Evolutionary conservation across 345 rosid genomes (phyloP).

Genomic region (Sonneratia caseolaris): DNA sequence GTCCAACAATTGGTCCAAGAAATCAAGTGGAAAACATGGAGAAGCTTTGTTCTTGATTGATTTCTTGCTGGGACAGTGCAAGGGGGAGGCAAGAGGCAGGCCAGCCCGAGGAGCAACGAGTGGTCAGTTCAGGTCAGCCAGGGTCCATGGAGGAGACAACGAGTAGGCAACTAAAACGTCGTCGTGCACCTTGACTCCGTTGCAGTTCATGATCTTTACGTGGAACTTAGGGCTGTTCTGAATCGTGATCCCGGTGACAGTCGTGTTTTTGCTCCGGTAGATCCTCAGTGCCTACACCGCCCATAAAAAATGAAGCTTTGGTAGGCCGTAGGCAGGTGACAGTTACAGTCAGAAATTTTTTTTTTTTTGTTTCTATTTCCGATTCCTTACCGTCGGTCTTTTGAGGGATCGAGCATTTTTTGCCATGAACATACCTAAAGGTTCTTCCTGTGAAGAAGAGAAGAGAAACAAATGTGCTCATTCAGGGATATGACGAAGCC

Average conservation of each 20-base stretch:
- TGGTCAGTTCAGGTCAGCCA: too few relatives aligned
- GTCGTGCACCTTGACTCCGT: conserved; percentile 14
- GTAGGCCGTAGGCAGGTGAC: too few relatives aligned
- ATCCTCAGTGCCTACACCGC: conserved; percentile 25
- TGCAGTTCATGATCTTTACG: conserved; percentile 21
- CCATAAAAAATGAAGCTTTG: neutral
- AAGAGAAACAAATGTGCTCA: neutral
- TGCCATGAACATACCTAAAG: neutral
- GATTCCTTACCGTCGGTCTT: neutral
- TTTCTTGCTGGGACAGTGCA: too few relatives aligned
- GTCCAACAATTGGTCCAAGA: too few relatives aligned
- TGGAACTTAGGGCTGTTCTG: conserved; percentile 32
- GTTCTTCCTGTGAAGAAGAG: neutral
- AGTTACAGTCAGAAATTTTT: neutral
- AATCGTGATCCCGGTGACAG: conserved; percentile 10
- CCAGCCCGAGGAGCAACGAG: too few relatives aligned
- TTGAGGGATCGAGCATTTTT: neutral
- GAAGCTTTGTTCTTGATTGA: too few relatives aligned
- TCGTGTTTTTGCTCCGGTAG: conserved; percentile 8
- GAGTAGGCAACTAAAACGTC: too few relatives aligned
- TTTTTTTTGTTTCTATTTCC: neutral
- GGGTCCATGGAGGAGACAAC: too few relatives aligned
- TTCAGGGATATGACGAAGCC: neutral
- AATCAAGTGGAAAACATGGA: too few relatives aligned
- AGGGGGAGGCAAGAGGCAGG: too few relatives aligned